Conservation (phyloP, 1,284 basidiomycete species). For the Rhodotorula sp. region DNA sequence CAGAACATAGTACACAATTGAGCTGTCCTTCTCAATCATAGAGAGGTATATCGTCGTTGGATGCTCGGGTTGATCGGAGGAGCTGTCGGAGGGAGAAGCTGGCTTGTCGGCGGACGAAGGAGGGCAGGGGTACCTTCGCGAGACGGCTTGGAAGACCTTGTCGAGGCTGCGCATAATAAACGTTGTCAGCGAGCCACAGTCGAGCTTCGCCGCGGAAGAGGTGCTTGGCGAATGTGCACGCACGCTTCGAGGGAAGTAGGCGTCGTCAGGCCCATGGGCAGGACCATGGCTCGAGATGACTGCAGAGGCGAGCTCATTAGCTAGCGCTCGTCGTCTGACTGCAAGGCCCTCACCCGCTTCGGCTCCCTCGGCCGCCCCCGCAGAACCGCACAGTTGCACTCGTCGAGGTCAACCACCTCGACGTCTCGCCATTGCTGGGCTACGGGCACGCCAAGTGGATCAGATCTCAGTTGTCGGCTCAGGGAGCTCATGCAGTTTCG, state of each 20-base stretch:
- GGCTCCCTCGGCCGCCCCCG: conserved; percentile 10
- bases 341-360: conserved; percentile 4
- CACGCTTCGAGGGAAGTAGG: conserved; percentile 26
- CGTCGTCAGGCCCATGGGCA: conserved; percentile 21
- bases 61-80: background rate
- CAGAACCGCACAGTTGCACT: conserved; percentile 22
- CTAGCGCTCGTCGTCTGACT: fast-evolving
- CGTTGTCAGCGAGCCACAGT: too few species aligned
- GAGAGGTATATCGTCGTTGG: conserved; percentile 29
- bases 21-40: conserved; percentile 41
- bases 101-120: background rate
- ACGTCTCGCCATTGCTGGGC: conserved; percentile 41
- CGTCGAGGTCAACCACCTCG: conserved; percentile 25
- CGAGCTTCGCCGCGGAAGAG: too few species aligned
- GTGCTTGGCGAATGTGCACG: background rate
- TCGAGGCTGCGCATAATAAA: conserved; percentile 10
- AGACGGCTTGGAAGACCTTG: conserved; percentile 18
- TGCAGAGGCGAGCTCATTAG: background rate
- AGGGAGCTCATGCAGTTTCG: background rate
- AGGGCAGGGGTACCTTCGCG: conserved; percentile 4
- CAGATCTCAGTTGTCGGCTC: background rate
- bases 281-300: conserved; percentile 14
- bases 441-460: background rate
- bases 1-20: conserved; percentile 44
- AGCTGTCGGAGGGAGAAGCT: background rate